These are phyloP conservation scores for Trametes cubensis DNA, from an alignment of 768 basidiomycete species.

Conservation along the genomic window DNA sequence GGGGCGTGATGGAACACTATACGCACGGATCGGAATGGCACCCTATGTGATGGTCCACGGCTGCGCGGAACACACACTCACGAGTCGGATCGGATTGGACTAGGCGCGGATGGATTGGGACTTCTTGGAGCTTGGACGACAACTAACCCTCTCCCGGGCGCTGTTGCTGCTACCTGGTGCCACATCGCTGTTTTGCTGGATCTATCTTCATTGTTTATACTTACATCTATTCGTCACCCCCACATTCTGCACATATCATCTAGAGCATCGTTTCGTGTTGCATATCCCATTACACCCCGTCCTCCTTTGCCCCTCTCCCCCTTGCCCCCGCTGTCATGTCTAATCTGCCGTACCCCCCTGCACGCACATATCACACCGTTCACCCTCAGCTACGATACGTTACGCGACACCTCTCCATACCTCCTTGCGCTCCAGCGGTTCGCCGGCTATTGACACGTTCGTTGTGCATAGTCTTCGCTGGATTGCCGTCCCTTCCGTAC, in stretches of 20 bases:
- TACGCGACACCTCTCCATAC: constrained; percentile 25
- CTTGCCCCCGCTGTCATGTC: neutral
- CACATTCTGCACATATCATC: constrained; percentile 15
- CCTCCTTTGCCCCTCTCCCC: constrained; percentile 3
- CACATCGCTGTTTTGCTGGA: constrained; percentile 6
- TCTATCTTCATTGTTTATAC: constrained; percentile 22
- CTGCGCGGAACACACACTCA: neutral
- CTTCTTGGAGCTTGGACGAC: constrained; percentile 13
- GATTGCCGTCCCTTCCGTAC: constrained; percentile 4
- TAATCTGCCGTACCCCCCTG: neutral
- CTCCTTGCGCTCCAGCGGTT: constrained; percentile 17
- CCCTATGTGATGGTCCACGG: constrained; percentile 2
- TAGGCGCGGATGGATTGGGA: neutral
- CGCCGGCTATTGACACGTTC: constrained; percentile 18
- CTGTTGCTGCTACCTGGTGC: neutral
- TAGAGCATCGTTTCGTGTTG: constrained; percentile 21
- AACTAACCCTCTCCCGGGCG: neutral
- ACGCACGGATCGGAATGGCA: constrained; percentile 23
- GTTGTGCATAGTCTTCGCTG: constrained; percentile 17
- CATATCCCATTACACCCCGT: constrained; percentile 8
- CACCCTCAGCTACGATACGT: constrained; percentile 22
- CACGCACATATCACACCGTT: constrained; percentile 5
- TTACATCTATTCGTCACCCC: constrained; percentile 19
- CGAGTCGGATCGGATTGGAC: neutral
- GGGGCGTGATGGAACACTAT: constrained; percentile 46